Evolutionary conservation across 23 red algal species (phyloP).

Genomic region (Gracilaria domingensis): DNA sequence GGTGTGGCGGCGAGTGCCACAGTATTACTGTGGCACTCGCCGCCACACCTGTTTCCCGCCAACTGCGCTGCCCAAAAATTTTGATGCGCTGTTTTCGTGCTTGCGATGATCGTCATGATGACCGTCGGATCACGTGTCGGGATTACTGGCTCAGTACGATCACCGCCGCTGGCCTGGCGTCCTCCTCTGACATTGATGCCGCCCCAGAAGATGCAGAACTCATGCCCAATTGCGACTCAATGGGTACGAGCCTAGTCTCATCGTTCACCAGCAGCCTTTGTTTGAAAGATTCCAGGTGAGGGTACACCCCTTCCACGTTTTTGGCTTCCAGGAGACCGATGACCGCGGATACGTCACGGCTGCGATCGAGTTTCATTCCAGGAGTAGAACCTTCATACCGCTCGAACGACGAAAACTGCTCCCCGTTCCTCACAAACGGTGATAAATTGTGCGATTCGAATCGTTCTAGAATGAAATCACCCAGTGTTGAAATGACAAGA

Average conservation of each 20-base stretch:
- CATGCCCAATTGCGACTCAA: background rate
- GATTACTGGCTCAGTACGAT: background rate
- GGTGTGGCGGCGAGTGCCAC: background rate
- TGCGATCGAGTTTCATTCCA: background rate
- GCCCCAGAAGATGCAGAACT: background rate
- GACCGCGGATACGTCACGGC: background rate
- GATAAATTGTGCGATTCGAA: conserved; percentile 19
- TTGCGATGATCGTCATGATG: too few relatives aligned
- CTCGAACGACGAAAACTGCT: conserved; percentile 14
- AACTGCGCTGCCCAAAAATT: background rate
- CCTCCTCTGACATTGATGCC: background rate
- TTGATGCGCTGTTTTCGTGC: background rate
- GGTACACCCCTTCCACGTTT: background rate
- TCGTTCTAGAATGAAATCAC: background rate
- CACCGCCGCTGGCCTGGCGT: background rate
- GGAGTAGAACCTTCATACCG: background rate
- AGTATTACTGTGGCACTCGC: too few relatives aligned
- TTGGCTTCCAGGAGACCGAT: background rate
- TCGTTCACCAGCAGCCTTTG: conserved; percentile 15
- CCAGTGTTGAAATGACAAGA: background rate
- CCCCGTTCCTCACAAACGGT: conserved; percentile 17
- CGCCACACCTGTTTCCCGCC: too few relatives aligned
- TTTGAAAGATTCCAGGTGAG: conserved; percentile 9
- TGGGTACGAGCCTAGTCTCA: conserved; percentile 10
- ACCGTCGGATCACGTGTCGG: background rate